Conservation (phyloP, 73 alveolate species). For the Symbiodinium pilosum region DNA sequence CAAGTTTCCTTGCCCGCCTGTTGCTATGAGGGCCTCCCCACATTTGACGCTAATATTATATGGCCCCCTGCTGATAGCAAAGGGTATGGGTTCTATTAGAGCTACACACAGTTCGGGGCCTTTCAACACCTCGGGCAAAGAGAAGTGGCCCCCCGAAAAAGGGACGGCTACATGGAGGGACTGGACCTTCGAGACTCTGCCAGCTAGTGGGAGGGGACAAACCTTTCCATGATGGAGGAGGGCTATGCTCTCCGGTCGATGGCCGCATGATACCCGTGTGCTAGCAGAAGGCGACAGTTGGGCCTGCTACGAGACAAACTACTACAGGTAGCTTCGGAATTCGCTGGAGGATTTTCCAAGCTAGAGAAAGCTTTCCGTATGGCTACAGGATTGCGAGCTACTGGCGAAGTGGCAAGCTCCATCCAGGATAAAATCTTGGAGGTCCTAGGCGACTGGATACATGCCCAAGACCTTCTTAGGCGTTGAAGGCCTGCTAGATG, state of each 20-base stretch:
- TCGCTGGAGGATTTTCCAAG: no score
- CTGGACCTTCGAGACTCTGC: not conserved
- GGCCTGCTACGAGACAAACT: no score
- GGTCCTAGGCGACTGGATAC: no score
- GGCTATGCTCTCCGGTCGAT: not conserved
- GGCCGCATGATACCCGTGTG: no score
- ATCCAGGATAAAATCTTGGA: no score
- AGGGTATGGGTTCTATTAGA: not conserved
- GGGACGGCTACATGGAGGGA: not conserved
- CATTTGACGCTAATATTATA: not conserved
- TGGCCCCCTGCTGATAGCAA: not conserved
- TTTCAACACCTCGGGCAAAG: not conserved
- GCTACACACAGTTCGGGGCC: not conserved
- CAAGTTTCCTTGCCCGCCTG: not conserved
- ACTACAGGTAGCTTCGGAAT: no score
- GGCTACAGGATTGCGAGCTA: no score
- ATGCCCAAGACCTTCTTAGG: no score
- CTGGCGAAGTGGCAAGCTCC: no score
- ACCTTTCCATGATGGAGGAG: conserved; percentile 16
- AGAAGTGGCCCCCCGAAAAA: not conserved
- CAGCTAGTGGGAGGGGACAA: not conserved
- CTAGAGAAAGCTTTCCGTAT: no score
- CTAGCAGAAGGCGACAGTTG: no score
- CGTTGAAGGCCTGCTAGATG: no score
- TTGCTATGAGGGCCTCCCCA: not conserved